Base-by-base conservation (phyloP, 2,329 filamentous ascomycete species). In the Shiraia bambusicola region DNA sequence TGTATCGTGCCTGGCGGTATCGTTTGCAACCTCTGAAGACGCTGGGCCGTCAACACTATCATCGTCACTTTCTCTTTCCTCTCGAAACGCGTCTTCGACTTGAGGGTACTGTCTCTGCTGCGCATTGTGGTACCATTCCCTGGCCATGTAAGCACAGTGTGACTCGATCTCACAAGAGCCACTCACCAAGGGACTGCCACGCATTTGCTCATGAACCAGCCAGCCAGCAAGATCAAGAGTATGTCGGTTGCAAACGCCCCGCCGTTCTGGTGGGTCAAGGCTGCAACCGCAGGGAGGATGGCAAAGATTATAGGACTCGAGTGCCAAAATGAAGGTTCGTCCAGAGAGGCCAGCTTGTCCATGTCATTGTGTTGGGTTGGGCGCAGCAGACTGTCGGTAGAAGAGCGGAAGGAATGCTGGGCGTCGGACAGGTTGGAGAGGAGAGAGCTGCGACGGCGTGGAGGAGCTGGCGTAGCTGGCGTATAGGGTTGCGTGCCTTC, bases 191-290 rank as follows among this genome's bases (percentile, higher is more conserved):
- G 92, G 53, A 93, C 76, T 41, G 88, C 85, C 30, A 96, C 86
- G 34, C 88, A 91, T 88, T 90, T 96, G 65, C 95, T 91, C 48
- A 97, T 74, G 59, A 96, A 94, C 31, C 96, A 79, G 4, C 86
- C 88, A 2, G 88, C 87, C 47, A 97, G 69, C 2, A 80, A 82
- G 24, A 97, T 72, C 25, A 97, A 75, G 56, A 93, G 85, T 19
- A 95, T 71, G 67, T 97, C 92, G 0, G 90, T 95, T 40, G 91
- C 82, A 47, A 96, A 78, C 1, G 85, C 81, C 55, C 84, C 86
- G 10, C 92, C 92, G 71, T 95, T 87, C 47, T 87, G 80, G 65
- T 95, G 94, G 42, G 96, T 74, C 34, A 94, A 70, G 0, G 91
- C 92, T 1, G 83, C 88, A n/a, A 95, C 64, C 1, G 91, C 90